These are phyloP conservation scores for Corynascus novoguineensis DNA, from an alignment of 495 filamentous ascomycete genomes.

Conservation along the genomic window DNA sequence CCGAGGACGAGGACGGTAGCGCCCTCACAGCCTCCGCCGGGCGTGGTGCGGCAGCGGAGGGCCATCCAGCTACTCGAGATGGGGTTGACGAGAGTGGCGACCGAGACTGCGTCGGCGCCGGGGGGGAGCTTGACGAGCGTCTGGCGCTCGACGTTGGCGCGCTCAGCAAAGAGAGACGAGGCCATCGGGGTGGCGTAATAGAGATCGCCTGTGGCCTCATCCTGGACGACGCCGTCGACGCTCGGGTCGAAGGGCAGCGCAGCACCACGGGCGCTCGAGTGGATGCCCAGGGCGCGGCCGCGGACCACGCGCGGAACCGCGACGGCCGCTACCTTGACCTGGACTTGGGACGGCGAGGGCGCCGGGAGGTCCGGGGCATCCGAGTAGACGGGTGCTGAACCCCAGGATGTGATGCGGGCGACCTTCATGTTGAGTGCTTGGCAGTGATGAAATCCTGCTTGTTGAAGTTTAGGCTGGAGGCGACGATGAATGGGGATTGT, in stretches of 20 bases:
- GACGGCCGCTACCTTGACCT: constrained; percentile 12
- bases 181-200: constrained; percentile 5
- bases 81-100: constrained; percentile 13
- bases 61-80: constrained; percentile 14
- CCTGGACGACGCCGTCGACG: constrained; percentile 10
- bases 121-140: constrained; percentile 6
- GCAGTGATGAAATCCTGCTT: constrained; percentile 2
- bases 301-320: constrained; percentile 5
- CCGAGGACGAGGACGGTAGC: constrained; percentile 8
- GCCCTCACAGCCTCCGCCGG: constrained; percentile 4
- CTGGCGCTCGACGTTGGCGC: constrained; percentile 10
- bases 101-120: constrained; percentile 1
- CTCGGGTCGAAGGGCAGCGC: constrained; percentile 7
- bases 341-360: constrained; percentile 6
- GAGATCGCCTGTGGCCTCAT: constrained; percentile 6
- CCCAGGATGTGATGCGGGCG: constrained; percentile 9
- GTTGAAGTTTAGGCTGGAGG: neutral
- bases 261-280: constrained; percentile 1
- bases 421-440: constrained; percentile 10
- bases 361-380: constrained; percentile 4
- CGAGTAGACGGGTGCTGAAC: constrained; percentile 1
- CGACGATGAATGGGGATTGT: neutral
- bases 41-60: constrained; percentile 6
- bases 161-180: constrained; percentile 6
- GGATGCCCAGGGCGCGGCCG: constrained; percentile 7